phyloP scores from a whole-genome alignment of 75 land plant species.

The Sequoia sempervirens region DNA sequence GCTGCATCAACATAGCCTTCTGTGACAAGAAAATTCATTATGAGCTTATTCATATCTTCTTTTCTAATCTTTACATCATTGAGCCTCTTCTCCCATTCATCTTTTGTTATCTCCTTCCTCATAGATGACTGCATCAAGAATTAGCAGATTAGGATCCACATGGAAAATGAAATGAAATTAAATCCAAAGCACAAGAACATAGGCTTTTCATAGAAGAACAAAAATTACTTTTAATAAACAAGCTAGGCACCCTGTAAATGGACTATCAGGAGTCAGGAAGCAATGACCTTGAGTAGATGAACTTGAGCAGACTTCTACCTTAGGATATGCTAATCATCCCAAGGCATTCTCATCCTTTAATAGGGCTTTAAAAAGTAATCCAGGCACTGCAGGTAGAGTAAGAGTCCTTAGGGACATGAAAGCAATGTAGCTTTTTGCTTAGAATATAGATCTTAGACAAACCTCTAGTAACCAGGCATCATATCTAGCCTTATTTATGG shows the following conservation, averaged over 20 bases:
- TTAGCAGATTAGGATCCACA: not conserved
- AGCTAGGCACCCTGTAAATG: not conserved
- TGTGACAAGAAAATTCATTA: slow-evolving; percentile 95
- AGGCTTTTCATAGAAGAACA: not conserved
- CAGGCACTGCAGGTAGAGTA: not conserved
- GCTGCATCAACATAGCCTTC: slow-evolving; percentile 98
- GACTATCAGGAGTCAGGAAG: not conserved
- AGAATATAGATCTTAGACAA: not conserved
- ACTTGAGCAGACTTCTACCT: not conserved
- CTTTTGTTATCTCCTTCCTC: slow-evolving; percentile 80
- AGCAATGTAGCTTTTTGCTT: not conserved
- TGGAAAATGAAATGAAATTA: not conserved
- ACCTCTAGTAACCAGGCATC: not conserved
- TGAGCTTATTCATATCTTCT: slow-evolving; percentile 92
- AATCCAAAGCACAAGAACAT: slow-evolving; percentile 4
- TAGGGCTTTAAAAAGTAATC: not conserved
- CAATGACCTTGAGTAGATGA: not conserved
- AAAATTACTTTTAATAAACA: not conserved
- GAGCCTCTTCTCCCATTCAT: slow-evolving; percentile 92
- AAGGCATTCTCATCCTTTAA: not conserved
- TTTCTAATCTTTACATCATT: slow-evolving; percentile 80
- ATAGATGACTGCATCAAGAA: slow-evolving; percentile 57
- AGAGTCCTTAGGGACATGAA: not conserved
- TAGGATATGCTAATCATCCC: not conserved
- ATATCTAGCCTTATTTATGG: not conserved